Base-by-base conservation (phyloP, 2,329 filamentous ascomycete species). In the Alternaria gansuensis region DNA sequence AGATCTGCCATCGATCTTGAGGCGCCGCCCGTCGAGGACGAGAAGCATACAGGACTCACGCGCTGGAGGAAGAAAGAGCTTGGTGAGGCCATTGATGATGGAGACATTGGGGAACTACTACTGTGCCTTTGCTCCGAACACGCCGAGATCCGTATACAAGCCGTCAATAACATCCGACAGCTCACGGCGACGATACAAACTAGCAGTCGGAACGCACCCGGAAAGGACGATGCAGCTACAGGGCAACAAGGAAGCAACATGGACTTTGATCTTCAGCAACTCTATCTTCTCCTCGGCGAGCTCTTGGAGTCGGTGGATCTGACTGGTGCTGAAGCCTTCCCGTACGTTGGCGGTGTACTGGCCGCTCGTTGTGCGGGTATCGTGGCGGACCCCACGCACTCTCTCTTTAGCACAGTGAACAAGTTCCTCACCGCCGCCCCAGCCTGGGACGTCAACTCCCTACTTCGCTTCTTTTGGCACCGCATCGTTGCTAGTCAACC, bases 341-440 rank as follows among this genome's bases (percentile, higher is more conserved):
- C 93, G 0, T 92, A 89, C 60, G 83, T 92, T 11, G 87, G 92
- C 5, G 85, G 88, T n/a, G 86, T 90, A 10, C 95, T 97, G 68
- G 89, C 92, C 7, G 83, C 85, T 45, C 87, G 87, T 64, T 87
- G 88, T 1, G 82, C 96, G 7, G 80, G 84, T 1, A 87, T 96
- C 14, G 79, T 96, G 44, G 85, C 83, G 23, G 88, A 92, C 61
- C 94, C 94, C 0, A 83, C 92, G 14, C 92, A 96, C 72, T 87
- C 86, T 60, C 85, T 97, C 36, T 98, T 97, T 75, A 86, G 88
- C 57, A 97, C 97, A 74, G 81, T 95, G 77, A 97, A 96, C 80
- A 82, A 84, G 5, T 97, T 93, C 75, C 85, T 98, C 34, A 91
- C 91, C 23, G 88, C 88, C 51, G 86, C 88, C 0, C 93, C 94